These are phyloP conservation scores for Quercus aquifolioides DNA, from an alignment of 306 rosid species.

Conservation along the genomic window DNA sequence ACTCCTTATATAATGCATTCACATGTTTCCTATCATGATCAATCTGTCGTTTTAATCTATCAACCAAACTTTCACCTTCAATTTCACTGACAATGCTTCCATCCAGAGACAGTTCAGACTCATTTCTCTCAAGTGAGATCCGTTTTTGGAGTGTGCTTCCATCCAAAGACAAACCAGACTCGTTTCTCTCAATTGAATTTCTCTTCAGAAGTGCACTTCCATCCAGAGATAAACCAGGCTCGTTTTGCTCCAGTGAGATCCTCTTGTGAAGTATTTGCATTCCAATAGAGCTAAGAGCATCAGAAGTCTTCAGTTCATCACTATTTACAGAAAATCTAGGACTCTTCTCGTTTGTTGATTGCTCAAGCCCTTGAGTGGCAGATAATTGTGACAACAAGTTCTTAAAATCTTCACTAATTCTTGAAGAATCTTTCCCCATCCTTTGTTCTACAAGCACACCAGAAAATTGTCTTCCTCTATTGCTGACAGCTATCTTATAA, in stretches of 20 bases:
- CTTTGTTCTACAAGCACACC: slow-evolving; percentile 67
- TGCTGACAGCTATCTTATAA: slow-evolving; percentile 68
- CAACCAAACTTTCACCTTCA: slow-evolving; percentile 54
- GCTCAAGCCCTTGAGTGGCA: slow-evolving; percentile 57
- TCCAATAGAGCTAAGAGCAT: slow-evolving; percentile 53
- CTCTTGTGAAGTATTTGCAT: slow-evolving; percentile 65
- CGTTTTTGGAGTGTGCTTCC: slow-evolving; percentile 35
- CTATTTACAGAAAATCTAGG: slow-evolving; percentile 65
- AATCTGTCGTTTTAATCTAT: slow-evolving; percentile 67
- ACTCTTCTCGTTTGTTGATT: slow-evolving; percentile 52
- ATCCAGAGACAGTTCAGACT: slow-evolving; percentile 81
- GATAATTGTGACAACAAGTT: slow-evolving; percentile 68
- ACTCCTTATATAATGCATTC: slow-evolving; percentile 68
- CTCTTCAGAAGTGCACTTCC: slow-evolving; percentile 36
- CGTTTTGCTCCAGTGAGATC: slow-evolving; percentile 55
- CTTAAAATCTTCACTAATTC: slow-evolving; percentile 76
- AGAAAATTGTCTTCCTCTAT: slow-evolving; percentile 62
- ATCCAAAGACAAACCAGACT: slow-evolving; percentile 46
- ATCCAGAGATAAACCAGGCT: slow-evolving; percentile 44
- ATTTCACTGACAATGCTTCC: slow-evolving; percentile 67
- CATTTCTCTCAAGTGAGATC: slow-evolving; percentile 81
- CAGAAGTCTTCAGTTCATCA: slow-evolving; percentile 58
- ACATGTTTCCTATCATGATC: slow-evolving; percentile 82
- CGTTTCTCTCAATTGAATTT: slow-evolving; percentile 48
- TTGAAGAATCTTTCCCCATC: slow-evolving; percentile 77